Evolutionary conservation across 768 basidiomycete species (phyloP), one percentile per base, ranked within the genome.

Genomic region (Cubamyces lactineus): DNA sequence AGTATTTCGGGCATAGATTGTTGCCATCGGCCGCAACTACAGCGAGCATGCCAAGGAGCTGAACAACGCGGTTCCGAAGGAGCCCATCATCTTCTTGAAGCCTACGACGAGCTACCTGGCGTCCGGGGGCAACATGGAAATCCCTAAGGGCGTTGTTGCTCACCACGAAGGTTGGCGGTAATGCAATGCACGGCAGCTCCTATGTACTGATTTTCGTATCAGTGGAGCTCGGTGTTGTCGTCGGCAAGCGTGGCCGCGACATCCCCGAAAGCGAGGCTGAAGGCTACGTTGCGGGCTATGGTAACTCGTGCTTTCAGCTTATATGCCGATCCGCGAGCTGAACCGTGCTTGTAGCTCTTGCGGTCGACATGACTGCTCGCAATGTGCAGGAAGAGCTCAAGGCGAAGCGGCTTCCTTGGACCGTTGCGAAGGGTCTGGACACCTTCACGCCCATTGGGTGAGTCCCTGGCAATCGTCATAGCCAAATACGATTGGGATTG

Each of bases 21-120:
- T 98, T 39, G 96, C 94, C 39, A 98, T 98, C 61, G 96, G 96
- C 38, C 86, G 96, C 61, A 98, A 97, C 79, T 97, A 96, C 74
- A 85, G 84, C 5, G 91, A 91, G 38, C 96, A 97, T 67, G 88
- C 89, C 73, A 94, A 91, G 75, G 97, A 99, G 71, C 83, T 98
- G 39, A 89, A 87, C 70, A 98, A 98, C 72, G 78, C 89, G 5
- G 77, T 88, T 5, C 96, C 96, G 0, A 91, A 87, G 72, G 96
- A 98, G 71, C 97, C 97, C 0, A 98, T 99, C 82, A 96, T 98
- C 84, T 99, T 99, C 80, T 78, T 98, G 26, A 99, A 99, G 76
- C 97, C 96, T 8, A 98, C 97, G 5, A 87, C 89, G 13, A 93
- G 90, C 71, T 98, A 96, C 71, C 70, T 98, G 23, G 70, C 79